Percentiles rank a stretch among this genome's conserved stretches.
Conservation (phyloP, 2,329 filamentous ascomycete genomes). For the Corynespora cassiicola region DNA sequence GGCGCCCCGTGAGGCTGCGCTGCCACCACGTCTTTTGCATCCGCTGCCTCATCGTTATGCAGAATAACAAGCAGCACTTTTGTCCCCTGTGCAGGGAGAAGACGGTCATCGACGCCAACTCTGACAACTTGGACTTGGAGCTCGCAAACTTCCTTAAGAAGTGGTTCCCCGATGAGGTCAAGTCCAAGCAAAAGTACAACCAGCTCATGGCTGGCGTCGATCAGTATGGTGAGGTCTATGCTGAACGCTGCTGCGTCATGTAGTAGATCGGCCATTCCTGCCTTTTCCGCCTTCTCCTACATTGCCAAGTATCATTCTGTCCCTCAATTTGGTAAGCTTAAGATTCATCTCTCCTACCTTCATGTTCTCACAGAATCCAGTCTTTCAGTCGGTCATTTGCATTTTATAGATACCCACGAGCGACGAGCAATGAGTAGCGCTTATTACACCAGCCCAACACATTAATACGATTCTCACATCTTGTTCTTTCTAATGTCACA, state of each 20-base stretch:
- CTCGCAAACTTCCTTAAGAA: conserved; percentile 73
- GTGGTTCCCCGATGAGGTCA: conserved; percentile 79
- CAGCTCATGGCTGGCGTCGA: conserved; percentile 78
- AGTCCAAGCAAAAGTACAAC: conserved; percentile 67
- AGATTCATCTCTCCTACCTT: not conserved
- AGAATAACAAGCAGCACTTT: conserved; percentile 69
- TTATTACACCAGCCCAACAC: not conserved
- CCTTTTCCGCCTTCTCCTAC: too few relatives aligned
- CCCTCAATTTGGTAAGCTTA: too few relatives aligned
- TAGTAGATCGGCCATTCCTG: conserved; percentile 25
- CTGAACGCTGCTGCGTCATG: conserved; percentile 67
- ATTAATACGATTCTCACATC: too few relatives aligned
- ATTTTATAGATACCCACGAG: conserved; percentile 21
- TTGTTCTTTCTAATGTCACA: too few relatives aligned
- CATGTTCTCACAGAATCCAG: not conserved
- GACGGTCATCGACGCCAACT: conserved; percentile 73
- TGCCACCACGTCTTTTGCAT: conserved; percentile 86
- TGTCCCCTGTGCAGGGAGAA: conserved; percentile 80
- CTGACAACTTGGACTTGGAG: conserved; percentile 72
- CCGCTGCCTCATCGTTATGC: conserved; percentile 80
- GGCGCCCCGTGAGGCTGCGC: conserved; percentile 77
- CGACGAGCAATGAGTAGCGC: conserved; percentile 20
- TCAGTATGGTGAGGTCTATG: conserved; percentile 72
- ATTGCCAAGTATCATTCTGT: too few relatives aligned
- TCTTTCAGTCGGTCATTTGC: not conserved